A percentile compares a stretch with the other conserved stretches of the same genome.
These are phyloP conservation scores for Microthlaspi erraticum DNA, from an alignment of 345 rosid genomes.

Conservation along the genomic window DNA sequence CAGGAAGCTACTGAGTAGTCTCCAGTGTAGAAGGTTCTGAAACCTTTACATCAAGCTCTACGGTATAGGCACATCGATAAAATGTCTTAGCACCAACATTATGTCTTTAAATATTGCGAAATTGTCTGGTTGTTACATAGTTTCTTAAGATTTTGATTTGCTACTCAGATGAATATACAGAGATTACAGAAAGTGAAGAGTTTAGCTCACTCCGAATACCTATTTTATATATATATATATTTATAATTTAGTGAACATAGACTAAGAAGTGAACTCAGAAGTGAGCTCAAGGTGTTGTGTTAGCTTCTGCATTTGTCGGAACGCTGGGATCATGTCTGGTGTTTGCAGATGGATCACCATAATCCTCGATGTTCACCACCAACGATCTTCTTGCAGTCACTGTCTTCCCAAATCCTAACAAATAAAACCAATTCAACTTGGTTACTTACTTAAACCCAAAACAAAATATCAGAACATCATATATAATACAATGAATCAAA, in stretches of 20 bases:
- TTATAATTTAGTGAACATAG: slow-evolving; percentile 13
- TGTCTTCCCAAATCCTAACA: slow-evolving; percentile 18
- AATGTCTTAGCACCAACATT: background rate
- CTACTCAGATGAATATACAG: slow-evolving; percentile 16
- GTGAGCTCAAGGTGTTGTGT: slow-evolving; percentile 31
- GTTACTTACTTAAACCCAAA: slow-evolving; percentile 5
- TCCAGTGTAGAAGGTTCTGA: slow-evolving; percentile 1
- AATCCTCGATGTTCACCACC: slow-evolving; percentile 36
- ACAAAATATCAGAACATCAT: slow-evolving; percentile 7
- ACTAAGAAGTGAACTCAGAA: slow-evolving; percentile 24
- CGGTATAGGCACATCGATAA: background rate
- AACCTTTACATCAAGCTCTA: slow-evolving; percentile 1
- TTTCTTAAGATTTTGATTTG: slow-evolving; percentile 2
- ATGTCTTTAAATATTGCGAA: slow-evolving; percentile 1
- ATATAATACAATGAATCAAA: background rate
- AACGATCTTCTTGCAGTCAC: slow-evolving; percentile 5
- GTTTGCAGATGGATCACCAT: slow-evolving; percentile 46
- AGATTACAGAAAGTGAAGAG: background rate
- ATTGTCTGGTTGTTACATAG: slow-evolving; percentile 8
- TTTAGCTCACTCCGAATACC: background rate
- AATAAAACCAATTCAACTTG: slow-evolving; percentile 15
- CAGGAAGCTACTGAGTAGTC: slow-evolving; percentile 17
- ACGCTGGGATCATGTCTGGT: slow-evolving; percentile 36
- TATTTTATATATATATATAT: background rate
- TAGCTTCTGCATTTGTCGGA: slow-evolving; percentile 25